Base-by-base conservation (phyloP, 2,329 filamentous ascomycete species). In the Fusarium veterinarium region DNA sequence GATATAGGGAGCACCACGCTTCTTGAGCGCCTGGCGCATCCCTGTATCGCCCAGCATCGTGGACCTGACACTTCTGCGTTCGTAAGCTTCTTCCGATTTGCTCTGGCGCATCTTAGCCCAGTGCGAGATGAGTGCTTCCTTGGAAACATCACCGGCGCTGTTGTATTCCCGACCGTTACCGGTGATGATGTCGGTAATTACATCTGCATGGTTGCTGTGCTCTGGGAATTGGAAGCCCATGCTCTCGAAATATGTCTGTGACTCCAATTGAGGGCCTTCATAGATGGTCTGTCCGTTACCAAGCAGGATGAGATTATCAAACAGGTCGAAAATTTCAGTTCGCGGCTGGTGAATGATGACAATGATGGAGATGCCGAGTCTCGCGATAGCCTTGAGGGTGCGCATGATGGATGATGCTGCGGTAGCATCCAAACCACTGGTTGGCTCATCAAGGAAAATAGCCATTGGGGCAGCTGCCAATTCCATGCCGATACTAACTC, bases 341-440 rank as follows among this genome's bases (percentile, higher is more conserved):
- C 88, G 83, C 5, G 89, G 89, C 74, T 91, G 89, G 73, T 91
- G 89, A 67, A 91, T 88, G 63, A 89, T 88, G 48, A 86, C 84
- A 58, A 90, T 86, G 44, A 88, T 85, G 5, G 88, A 89, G 17
- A 90, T 87, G 5, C 88, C 88, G 1, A 88, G 81, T 5, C 83
- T 83, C 12, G 87, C 85, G 46, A 90, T 84, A 3, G 86, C 84
- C 64, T 87, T 86, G 11, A 91, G 80, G 1, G 87, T 85, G 6
- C 81, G 81, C 83, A 90, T 89, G 37, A 90, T 87, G 8, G 86
- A 88, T 2, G 83, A 84, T 0, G 89, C 88, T 13, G 87, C 85
- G 0, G 86, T 86, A 1, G 88, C 86, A 76, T 91, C 88, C 9
- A 88, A 79, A 2, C 86, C 86, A 44, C 84, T 86, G 3, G 87